These are phyloP conservation scores for Margaritispora aquatica DNA, from an alignment of 495 filamentous ascomycete species.

Conservation along the genomic window DNA sequence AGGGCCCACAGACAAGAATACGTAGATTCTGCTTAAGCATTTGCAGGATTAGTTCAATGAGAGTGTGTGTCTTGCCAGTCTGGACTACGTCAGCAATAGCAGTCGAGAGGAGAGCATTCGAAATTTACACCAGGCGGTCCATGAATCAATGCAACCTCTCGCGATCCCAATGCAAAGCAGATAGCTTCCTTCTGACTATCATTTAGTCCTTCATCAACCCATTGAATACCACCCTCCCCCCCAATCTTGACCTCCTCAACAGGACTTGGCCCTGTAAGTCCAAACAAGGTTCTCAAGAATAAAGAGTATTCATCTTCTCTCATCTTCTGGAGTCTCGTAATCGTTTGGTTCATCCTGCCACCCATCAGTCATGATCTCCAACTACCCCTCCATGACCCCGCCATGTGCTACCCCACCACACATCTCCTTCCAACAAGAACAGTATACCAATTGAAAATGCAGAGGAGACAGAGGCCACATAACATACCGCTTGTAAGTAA, in stretches of 20 bases:
- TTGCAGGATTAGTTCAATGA: constrained; percentile 92
- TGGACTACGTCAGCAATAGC: constrained; percentile 18
- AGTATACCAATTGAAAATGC: neutral
- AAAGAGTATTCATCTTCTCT: constrained; percentile 58
- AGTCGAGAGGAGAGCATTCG: neutral
- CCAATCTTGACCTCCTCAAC: constrained; percentile 35
- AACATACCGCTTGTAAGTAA: constrained; percentile 72
- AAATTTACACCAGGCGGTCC: constrained; percentile 73
- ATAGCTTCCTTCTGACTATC: constrained; percentile 89
- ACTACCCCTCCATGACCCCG: neutral
- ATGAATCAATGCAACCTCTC: constrained; percentile 88
- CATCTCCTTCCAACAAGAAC: neutral
- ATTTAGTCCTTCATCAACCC: constrained; percentile 76
- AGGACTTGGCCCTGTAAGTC: constrained; percentile 52
- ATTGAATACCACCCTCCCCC: constrained; percentile 53
- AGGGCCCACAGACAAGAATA: constrained; percentile 88
- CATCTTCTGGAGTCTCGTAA: constrained; percentile 74
- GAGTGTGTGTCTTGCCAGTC: constrained; percentile 95
- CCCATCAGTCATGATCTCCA: neutral
- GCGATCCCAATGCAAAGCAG: constrained; percentile 73
- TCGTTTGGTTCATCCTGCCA: constrained; percentile 74
- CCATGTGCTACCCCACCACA: neutral
- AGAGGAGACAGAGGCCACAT: neutral
- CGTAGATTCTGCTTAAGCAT: constrained; percentile 63
- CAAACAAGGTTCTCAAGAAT: constrained; percentile 82